These are phyloP conservation scores for Epithemia pelagica DNA, from an alignment of 108 stramenopile species.

Conservation along the genomic window DNA sequence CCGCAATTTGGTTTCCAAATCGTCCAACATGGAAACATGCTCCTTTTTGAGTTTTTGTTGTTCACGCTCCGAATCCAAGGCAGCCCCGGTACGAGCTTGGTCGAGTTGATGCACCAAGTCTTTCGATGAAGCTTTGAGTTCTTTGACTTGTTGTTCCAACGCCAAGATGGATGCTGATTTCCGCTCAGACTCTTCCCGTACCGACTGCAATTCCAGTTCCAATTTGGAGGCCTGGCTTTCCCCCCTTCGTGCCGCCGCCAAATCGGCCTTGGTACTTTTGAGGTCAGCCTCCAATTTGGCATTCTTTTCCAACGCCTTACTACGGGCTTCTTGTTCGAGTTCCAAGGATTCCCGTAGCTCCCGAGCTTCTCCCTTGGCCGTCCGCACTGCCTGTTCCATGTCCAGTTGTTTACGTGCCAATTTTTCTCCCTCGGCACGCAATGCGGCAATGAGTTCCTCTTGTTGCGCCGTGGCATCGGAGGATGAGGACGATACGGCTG, in stretches of 20 bases:
- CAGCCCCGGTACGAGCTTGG: constrained; percentile 38
- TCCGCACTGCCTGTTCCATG: constrained; percentile 74
- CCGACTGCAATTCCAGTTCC: constrained; percentile 45
- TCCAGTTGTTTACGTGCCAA: constrained; percentile 61
- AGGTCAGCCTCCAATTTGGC: constrained; percentile 40
- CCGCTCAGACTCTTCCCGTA: constrained; percentile 47
- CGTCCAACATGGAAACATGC: constrained; percentile 51
- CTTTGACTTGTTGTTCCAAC: constrained; percentile 64
- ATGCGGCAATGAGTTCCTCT: constrained; percentile 45
- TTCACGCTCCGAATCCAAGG: constrained; percentile 49
- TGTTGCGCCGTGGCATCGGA: constrained; percentile 30
- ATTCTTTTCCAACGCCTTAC: constrained; percentile 36
- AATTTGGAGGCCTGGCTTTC: constrained; percentile 62
- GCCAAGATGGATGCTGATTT: constrained; percentile 48
- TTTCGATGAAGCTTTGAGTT: constrained; percentile 47
- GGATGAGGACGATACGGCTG: background rate
- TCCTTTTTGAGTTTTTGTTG: constrained; percentile 52
- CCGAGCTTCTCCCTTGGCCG: constrained; percentile 51
- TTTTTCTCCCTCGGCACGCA: constrained; percentile 67
- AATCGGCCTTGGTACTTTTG: constrained; percentile 48
- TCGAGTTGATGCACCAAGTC: constrained; percentile 46
- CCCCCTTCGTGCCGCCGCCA: constrained; percentile 53
- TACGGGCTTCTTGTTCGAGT: constrained; percentile 29
- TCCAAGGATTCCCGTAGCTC: constrained; percentile 42
- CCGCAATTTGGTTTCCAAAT: constrained; percentile 65